Conservation (phyloP, 306 rosid species). For the Quercus mongolica region DNA sequence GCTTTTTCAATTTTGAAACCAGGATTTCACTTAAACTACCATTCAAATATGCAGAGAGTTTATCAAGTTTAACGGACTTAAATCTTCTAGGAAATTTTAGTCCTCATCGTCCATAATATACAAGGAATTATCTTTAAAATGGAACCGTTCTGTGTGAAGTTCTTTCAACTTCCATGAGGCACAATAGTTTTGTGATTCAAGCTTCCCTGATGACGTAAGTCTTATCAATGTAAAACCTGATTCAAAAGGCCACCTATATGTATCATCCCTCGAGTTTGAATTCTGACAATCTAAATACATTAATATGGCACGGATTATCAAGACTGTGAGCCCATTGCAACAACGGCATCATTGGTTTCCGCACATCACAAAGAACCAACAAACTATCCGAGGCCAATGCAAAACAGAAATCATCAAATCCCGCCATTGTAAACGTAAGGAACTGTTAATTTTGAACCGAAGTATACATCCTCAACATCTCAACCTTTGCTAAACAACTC, state of each 20-base stretch:
- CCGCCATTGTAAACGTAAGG: too few species aligned
- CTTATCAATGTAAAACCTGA: conserved; percentile 57
- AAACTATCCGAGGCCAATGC: conserved; percentile 49
- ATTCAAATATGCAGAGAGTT: conserved; percentile 43
- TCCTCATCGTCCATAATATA: conserved; percentile 36
- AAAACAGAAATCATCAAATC: conserved; percentile 42
- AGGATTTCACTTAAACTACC: conserved; percentile 39
- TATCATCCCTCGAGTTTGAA: conserved; percentile 36
- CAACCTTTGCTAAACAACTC: too few species aligned
- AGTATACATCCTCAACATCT: too few species aligned
- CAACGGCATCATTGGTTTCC: conserved; percentile 54
- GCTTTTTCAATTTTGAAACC: conserved; percentile 21
- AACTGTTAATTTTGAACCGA: too few species aligned
- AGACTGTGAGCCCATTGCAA: conserved; percentile 61
- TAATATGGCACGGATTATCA: conserved; percentile 40
- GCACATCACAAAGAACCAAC: conserved; percentile 59
- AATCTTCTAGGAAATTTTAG: conserved; percentile 35
- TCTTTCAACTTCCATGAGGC: conserved; percentile 45
- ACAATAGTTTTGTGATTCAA: conserved; percentile 61
- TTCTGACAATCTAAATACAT: conserved; percentile 43
- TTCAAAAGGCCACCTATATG: conserved; percentile 49
- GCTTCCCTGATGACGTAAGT: conserved; percentile 58
- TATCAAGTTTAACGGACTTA: conserved; percentile 42
- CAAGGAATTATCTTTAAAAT: conserved; percentile 34
- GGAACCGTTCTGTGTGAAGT: conserved; percentile 25